Evolutionary conservation across 106 monocot species (phyloP).

Genomic region (Dioscorea alata): DNA sequence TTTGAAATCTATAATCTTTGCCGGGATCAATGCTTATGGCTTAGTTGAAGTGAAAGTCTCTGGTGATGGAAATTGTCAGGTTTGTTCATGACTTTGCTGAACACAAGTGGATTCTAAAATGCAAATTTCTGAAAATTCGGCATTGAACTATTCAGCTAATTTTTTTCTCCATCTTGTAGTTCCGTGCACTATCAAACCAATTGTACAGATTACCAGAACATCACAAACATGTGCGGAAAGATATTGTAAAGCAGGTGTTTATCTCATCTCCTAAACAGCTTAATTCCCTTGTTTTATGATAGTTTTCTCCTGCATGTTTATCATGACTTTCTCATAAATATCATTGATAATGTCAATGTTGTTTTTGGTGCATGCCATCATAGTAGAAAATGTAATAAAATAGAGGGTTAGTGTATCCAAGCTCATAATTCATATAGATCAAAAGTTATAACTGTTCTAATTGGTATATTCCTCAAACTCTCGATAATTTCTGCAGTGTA

Average conservation of each 20-base stretch:
- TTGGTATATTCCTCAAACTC: no score
- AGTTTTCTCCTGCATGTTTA: neutral
- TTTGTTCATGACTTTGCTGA: constrained; percentile 9
- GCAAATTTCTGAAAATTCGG: no score
- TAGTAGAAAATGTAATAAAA: no score
- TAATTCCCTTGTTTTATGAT: neutral
- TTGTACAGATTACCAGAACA: constrained; percentile 75
- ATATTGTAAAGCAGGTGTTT: constrained; percentile 80
- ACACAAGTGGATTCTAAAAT: no score
- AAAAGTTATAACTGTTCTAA: no score
- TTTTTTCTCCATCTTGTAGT: constrained; percentile 39
- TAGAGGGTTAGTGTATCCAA: no score
- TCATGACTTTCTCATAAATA: no score
- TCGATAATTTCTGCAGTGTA: constrained; percentile 15
- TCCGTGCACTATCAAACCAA: constrained; percentile 91
- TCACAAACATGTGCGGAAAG: constrained; percentile 80
- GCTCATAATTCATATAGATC: no score
- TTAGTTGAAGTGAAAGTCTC: constrained; percentile 85
- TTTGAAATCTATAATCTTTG: constrained; percentile 4
- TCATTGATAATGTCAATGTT: no score
- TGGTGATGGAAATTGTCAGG: constrained; percentile 99
- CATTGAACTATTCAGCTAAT: no score
- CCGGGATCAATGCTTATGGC: constrained; percentile 74
- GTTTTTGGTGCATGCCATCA: no score
- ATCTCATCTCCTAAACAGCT: no score